These are phyloP conservation scores for Amanita exitialis DNA, from an alignment of 768 basidiomycete genomes.

Conservation along the genomic window DNA sequence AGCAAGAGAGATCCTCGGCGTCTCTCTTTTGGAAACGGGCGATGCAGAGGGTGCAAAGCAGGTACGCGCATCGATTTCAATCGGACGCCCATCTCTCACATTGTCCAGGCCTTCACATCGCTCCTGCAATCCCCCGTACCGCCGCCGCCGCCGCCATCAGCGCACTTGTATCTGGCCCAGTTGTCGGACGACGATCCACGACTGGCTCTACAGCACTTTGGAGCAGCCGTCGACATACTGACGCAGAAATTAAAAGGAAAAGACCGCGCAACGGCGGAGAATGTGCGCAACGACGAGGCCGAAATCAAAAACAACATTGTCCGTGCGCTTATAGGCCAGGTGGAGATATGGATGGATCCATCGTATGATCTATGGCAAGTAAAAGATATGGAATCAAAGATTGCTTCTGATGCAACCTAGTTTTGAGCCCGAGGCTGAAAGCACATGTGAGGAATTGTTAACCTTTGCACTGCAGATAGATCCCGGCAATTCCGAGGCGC, in stretches of 20 bases:
- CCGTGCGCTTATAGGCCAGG: constrained; percentile 76
- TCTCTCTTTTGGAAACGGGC: constrained; percentile 70
- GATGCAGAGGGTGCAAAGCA: constrained; percentile 62
- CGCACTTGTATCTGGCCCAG: constrained; percentile 86
- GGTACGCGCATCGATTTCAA: constrained; percentile 28
- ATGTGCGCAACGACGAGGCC: constrained; percentile 34
- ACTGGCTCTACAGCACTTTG: constrained; percentile 64
- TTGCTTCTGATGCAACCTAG: constrained; percentile 24
- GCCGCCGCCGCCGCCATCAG: constrained; percentile 61
- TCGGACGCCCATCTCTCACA: not conserved
- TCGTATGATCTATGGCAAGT: constrained; percentile 77
- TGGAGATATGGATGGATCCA: constrained; percentile 96
- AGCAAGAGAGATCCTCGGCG: constrained; percentile 74
- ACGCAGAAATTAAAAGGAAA: constrained; percentile 67
- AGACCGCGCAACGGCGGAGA: constrained; percentile 36
- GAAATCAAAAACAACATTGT: constrained; percentile 63
- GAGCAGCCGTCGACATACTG: constrained; percentile 69
- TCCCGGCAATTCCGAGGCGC: constrained; percentile 67
- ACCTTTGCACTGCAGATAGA: constrained; percentile 63
- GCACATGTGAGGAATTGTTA: constrained; percentile 72
- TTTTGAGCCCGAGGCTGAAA: constrained; percentile 73
- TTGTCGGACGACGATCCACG: constrained; percentile 69
- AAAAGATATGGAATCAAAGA: not conserved
- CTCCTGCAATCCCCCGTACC: constrained; percentile 49
- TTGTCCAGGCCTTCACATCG: constrained; percentile 46